A percentile compares a stretch with the other conserved stretches of the same genome.
Evolutionary conservation across 768 basidiomycete genomes (phyloP).

Genomic region (Lepiota venenata): DNA sequence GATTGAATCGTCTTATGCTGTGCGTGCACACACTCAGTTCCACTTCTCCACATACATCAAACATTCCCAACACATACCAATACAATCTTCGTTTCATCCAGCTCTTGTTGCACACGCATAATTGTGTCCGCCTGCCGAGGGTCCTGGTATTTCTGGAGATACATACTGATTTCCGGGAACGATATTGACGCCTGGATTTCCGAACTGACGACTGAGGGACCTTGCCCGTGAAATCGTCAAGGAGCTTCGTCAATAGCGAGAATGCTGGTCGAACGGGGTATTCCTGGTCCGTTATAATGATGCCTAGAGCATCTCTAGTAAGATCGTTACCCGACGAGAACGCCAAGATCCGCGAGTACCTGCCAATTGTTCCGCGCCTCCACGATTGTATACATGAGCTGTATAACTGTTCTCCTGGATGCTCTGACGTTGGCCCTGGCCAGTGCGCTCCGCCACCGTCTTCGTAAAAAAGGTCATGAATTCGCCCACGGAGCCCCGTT

Average conservation of each 20-base stretch:
- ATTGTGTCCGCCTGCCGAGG: slow-evolving; percentile 96
- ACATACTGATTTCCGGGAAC: slow-evolving; percentile 74
- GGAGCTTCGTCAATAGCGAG: slow-evolving; percentile 86
- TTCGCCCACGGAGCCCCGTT: slow-evolving; percentile 81
- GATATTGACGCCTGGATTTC: slow-evolving; percentile 64
- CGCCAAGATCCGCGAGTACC: slow-evolving; percentile 42
- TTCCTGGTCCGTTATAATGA: slow-evolving; percentile 92
- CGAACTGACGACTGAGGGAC: slow-evolving; percentile 69
- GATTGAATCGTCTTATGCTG: slow-evolving; percentile 99
- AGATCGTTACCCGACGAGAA: neutral
- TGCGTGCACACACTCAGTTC: slow-evolving; percentile 2
- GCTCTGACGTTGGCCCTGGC: slow-evolving; percentile 85
- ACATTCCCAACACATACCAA: slow-evolving; percentile 52
- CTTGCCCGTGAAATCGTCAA: slow-evolving; percentile 88
- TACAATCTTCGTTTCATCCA: slow-evolving; percentile 99
- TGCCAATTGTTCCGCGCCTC: slow-evolving; percentile 80
- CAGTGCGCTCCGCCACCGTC: slow-evolving; percentile 88
- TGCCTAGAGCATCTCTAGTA: slow-evolving; percentile 44
- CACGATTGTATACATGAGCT: slow-evolving; percentile 91
- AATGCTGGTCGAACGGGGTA: slow-evolving; percentile 97
- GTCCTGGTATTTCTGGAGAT: slow-evolving; percentile 93
- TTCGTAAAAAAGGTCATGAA: slow-evolving; percentile 94
- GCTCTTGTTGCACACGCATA: slow-evolving; percentile 96
- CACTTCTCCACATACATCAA: slow-evolving; percentile 1
- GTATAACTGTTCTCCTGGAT: slow-evolving; percentile 92